Percentiles rank a stretch among this genome's conserved stretches.
These are phyloP conservation scores for Anisogramma anomala DNA, from an alignment of 2,329 filamentous ascomycete genomes.

Conservation along the genomic window DNA sequence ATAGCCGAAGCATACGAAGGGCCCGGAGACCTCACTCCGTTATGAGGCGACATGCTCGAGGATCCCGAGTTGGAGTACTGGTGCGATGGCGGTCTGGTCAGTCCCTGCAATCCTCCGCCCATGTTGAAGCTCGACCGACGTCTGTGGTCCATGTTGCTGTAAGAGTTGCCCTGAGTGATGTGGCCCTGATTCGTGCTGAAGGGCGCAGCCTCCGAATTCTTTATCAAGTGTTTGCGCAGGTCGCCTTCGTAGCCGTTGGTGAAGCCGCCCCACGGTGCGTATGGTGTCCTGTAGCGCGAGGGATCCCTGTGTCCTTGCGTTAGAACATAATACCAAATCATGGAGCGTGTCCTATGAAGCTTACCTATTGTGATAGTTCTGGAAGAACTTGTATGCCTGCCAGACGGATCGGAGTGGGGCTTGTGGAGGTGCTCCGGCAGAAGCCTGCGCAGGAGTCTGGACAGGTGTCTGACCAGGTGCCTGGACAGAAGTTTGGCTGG, in stretches of 20 bases:
- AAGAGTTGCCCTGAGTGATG: too few relatives aligned
- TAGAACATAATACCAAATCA: background rate
- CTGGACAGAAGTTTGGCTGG: conserved; percentile 1
- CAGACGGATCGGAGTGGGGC: conserved; percentile 23
- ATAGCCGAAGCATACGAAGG: conserved; percentile 13
- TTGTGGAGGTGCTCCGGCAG: background rate
- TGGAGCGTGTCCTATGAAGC: conserved; percentile 10
- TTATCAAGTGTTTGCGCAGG: conserved; percentile 33
- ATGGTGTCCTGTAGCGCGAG: conserved; percentile 48
- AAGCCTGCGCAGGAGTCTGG: background rate
- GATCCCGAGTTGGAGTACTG: conserved; percentile 14
- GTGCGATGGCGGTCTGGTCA: conserved; percentile 13
- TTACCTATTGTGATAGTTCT: conserved; percentile 48
- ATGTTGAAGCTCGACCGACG: conserved; percentile 14
- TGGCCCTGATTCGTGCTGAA: conserved; percentile 13
- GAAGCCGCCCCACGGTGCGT: conserved; percentile 45
- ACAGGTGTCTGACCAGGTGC: background rate
- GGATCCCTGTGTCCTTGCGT: conserved; percentile 32
- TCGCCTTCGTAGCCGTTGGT: conserved; percentile 50
- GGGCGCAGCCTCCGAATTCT: conserved; percentile 24
- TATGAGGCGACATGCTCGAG: conserved; percentile 10
- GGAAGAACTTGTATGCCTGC: conserved; percentile 47
- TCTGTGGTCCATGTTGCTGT: conserved; percentile 15
- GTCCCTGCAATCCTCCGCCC: conserved; percentile 13
- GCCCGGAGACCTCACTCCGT: conserved; percentile 11